Percentiles rank a stretch among this genome's conserved stretches.
phyloP scores from a whole-genome alignment of 2,329 filamentous ascomycete genomes.

The Venturia asperata region DNA sequence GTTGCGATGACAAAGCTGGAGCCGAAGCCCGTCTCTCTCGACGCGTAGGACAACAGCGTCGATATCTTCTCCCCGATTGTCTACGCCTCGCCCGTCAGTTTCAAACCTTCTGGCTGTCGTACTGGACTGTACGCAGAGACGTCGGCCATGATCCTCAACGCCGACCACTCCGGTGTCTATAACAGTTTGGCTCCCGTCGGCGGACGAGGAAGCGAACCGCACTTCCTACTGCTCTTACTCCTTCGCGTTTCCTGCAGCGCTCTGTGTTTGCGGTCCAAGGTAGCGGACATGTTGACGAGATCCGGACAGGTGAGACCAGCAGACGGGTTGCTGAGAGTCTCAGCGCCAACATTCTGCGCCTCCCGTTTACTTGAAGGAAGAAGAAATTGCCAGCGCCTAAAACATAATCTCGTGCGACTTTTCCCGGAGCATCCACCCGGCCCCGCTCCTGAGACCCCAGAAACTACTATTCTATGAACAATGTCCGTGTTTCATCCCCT shows the following conservation, averaged over 20 bases:
- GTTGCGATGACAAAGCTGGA: no score
- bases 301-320: background rate
- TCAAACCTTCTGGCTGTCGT: no score
- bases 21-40: no score
- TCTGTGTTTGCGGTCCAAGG: background rate
- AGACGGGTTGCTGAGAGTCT: background rate
- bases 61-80: no score
- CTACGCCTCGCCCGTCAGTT: no score
- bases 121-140: no score
- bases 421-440: background rate
- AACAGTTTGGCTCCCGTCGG: background rate
- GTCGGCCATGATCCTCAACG: background rate
- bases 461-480: background rate
- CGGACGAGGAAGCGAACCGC: background rate
- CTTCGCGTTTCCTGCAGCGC: background rate
- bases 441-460: background rate
- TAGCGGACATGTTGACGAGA: background rate
- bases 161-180: background rate
- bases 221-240: background rate
- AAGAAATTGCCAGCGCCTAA: background rate
- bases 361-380: background rate
- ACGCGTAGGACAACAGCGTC: no score
- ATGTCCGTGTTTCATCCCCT: conserved; percentile 11
- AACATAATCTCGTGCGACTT: background rate
- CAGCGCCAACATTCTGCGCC: background rate